Evolutionary conservation across 805 yeast species (phyloP), one percentile per base, ranked within the genome.

Genomic region (Nadsonia fulvescens): DNA sequence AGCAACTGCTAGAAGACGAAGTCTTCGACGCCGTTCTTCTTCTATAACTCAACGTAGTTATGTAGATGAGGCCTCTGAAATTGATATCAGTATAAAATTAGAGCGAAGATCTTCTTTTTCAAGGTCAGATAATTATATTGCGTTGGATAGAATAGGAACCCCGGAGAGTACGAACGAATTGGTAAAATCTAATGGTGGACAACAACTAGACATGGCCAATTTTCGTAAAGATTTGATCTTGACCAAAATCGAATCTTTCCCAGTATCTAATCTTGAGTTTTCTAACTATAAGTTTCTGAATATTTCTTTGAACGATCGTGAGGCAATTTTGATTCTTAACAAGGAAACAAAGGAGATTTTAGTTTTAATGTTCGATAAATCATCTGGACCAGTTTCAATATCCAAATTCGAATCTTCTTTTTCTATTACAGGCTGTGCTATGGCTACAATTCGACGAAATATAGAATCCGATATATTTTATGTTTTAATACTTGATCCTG

Each of bases 211-310:
- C 23, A 23, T 29, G 25, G 25, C 30, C 11, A 36, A 44, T 4
- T 44, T 66, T 12, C 51, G 68, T 20, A 77, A 74, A 37, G 92
- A 79, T 43, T 60, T 73, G 39, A 70, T 73, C n/a, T 50, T 78
- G 32, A 67, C 82, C 0, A 65, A 62, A 39, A 46, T 76, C 15
- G 21, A 25, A 16, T 15, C 18, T 4, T 25, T 20, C 2, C 69
- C 67, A 10, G 46, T 63, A 0, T 40, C 51, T 11, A 37, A 38
- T 2, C 47, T 56, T 4, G 18, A 20, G 16, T 13, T 12, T 14
- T 11, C n/a, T 7, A 28, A 30, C 5, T 22, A 29, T 12, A 30
- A 27, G n/a, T 32, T 58, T 1, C 43, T 48, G 25, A 54, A 54
- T 6, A 32, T 65, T n/a, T 37, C 42, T 4, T 64, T 53, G 34